A percentile compares a stretch with the other conserved stretches of the same genome.
phyloP scores from a whole-genome alignment of 768 basidiomycete genomes.

The Naganishia vaughanmartiniae region DNA sequence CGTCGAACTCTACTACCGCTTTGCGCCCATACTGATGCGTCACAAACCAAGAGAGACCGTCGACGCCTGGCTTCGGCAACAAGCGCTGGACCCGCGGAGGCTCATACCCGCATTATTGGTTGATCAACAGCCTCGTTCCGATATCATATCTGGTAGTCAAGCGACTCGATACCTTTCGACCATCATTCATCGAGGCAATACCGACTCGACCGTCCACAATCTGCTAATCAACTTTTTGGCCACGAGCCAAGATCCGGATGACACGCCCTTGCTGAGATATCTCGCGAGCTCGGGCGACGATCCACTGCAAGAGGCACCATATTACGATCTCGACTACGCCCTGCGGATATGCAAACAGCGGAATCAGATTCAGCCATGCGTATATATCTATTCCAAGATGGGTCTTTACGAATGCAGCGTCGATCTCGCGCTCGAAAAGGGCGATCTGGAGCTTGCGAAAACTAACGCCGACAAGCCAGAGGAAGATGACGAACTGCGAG shows the following conservation, averaged over 20 bases:
- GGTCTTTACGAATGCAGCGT: conserved; percentile 94
- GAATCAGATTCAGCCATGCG: conserved; percentile 79
- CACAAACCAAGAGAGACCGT: conserved; percentile 84
- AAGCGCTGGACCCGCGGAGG: conserved; percentile 72
- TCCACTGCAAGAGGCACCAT: conserved; percentile 77
- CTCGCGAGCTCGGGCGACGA: conserved; percentile 76
- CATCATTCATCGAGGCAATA: conserved; percentile 63
- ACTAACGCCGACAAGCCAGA: conserved; percentile 92
- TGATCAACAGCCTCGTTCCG: conserved; percentile 64
- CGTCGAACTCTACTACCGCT: conserved; percentile 86
- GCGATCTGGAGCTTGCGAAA: conserved; percentile 91
- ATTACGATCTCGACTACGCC: conserved; percentile 96
- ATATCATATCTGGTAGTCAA: conserved; percentile 59
- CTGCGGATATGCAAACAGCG: conserved; percentile 82
- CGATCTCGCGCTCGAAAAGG: conserved; percentile 87
- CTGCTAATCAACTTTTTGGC: conserved; percentile 82
- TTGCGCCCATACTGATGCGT: conserved; percentile 80
- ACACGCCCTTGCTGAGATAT: conserved; percentile 63
- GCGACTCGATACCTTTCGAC: conserved; percentile 85
- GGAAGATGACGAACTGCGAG: conserved; percentile 78
- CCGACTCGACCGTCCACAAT: conserved; percentile 86
- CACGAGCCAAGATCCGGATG: conserved; percentile 55
- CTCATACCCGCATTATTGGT: conserved; percentile 86
- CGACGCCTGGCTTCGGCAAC: conserved; percentile 84
- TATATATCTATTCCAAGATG: conserved; percentile 97